Evolutionary conservation across 2,329 filamentous ascomycete genomes (phyloP).

Genomic region (Botrytis paeoniae): DNA sequence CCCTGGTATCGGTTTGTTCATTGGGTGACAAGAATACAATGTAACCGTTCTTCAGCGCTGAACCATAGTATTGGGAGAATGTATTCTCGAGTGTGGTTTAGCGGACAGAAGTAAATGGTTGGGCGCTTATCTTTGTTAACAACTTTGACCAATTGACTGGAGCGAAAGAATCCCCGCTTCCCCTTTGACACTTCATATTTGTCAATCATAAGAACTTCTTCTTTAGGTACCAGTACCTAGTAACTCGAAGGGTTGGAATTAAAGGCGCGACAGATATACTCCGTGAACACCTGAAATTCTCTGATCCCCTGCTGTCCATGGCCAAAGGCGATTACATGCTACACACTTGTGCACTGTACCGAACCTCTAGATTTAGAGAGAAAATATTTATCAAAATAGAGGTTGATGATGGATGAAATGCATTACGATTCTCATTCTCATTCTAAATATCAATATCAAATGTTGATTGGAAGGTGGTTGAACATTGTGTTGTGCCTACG

Average conservation of each 20-base stretch:
- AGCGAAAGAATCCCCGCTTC: neutral
- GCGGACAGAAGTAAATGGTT: neutral
- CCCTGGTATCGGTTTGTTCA: neutral
- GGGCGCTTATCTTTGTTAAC: neutral
- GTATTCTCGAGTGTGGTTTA: neutral
- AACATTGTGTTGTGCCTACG: neutral
- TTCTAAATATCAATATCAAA: neutral
- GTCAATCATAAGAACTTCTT: neutral
- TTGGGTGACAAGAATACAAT: neutral
- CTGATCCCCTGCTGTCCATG: neutral
- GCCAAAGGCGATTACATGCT: neutral
- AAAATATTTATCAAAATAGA: neutral
- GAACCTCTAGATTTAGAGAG: neutral
- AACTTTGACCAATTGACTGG: neutral
- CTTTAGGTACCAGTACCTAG: neutral
- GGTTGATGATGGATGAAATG: neutral
- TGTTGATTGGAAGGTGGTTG: neutral
- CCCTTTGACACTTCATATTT: neutral
- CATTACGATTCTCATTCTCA: neutral
- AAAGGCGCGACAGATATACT: neutral
- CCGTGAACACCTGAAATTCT: neutral
- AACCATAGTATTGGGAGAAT: neutral
- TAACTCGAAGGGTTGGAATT: neutral
- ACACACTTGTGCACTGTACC: neutral
- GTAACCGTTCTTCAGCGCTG: slow-evolving; percentile 1